Conservation (phyloP, 108 stramenopile species). For the Fistulifera pelliculosa region DNA sequence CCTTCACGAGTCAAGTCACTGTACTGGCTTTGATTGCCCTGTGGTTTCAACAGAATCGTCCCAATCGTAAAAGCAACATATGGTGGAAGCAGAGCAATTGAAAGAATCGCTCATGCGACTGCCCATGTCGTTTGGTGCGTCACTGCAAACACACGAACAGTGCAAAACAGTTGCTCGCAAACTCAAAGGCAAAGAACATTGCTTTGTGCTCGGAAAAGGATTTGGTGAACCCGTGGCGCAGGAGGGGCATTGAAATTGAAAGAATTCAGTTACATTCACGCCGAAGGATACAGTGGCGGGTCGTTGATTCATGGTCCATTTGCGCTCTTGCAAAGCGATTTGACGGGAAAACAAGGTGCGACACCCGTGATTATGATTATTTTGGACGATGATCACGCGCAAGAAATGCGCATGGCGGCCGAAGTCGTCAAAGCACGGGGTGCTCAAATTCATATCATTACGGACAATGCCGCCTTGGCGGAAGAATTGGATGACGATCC, state of each 20-base stretch:
- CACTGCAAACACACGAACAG: slow-evolving; percentile 77
- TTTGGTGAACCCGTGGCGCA: slow-evolving; percentile 90
- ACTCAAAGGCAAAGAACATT: slow-evolving; percentile 87
- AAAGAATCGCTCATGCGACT: slow-evolving; percentile 92
- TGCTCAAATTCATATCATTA: slow-evolving; percentile 93
- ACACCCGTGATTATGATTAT: slow-evolving; percentile 99
- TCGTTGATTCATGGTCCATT: slow-evolving; percentile 99
- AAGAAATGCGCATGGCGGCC: slow-evolving; percentile 89
- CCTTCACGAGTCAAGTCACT: slow-evolving; percentile 98
- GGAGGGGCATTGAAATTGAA: slow-evolving; percentile 99
- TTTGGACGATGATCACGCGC: slow-evolving; percentile 92
- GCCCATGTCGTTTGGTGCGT: slow-evolving; percentile 97
- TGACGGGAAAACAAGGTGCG: slow-evolving; percentile 85
- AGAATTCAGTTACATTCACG: slow-evolving; percentile 98
- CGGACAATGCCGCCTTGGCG: slow-evolving; percentile 79
- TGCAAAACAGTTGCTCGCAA: slow-evolving; percentile 74
- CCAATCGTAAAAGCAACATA: slow-evolving; percentile 46
- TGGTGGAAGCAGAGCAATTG: slow-evolving; percentile 40
- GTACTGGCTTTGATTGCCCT: slow-evolving; percentile 91
- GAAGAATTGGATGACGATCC: slow-evolving; percentile 81
- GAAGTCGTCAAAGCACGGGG: slow-evolving; percentile 95
- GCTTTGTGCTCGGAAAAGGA: slow-evolving; percentile 95
- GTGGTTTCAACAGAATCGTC: slow-evolving; percentile 88
- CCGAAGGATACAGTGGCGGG: slow-evolving; percentile 97
- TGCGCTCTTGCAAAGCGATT: slow-evolving; percentile 85